Evolutionary conservation across 192 early-diverging fungal genomes (phyloP).

Genomic region (Radiomyces spectabilis): DNA sequence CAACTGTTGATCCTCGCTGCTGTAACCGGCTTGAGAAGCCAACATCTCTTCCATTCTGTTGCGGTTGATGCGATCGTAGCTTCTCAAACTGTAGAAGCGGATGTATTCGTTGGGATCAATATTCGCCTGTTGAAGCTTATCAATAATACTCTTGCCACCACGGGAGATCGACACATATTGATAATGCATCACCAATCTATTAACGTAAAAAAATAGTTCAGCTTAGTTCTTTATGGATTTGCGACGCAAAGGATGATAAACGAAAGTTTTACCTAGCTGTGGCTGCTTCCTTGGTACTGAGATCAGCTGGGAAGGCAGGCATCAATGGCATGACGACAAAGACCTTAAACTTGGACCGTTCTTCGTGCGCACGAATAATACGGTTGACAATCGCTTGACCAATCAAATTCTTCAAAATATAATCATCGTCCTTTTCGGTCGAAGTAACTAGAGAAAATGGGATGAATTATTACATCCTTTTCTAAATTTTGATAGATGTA

Average conservation of each 20-base stretch:
- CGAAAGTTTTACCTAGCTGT: constrained; percentile 44
- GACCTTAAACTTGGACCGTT: constrained; percentile 65
- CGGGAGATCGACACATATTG: constrained; percentile 78
- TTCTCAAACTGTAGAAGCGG: constrained; percentile 71
- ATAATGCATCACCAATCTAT: constrained; percentile 68
- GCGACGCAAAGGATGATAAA: neutral
- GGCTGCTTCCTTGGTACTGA: constrained; percentile 66
- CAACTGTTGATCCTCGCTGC: constrained; percentile 2
- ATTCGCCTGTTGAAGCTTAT: constrained; percentile 43
- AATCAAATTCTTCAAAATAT: constrained; percentile 73
- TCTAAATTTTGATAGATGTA: no score
- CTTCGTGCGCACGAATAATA: constrained; percentile 60
- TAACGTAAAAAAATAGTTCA: neutral
- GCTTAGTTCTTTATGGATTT: neutral
- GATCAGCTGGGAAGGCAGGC: constrained; percentile 84
- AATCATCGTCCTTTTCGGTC: constrained; percentile 34
- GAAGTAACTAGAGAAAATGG: constrained; percentile 35
- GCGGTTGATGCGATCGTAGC: constrained; percentile 63
- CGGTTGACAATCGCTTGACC: constrained; percentile 73
- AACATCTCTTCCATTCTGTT: constrained; percentile 12
- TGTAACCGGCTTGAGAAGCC: constrained; percentile 10
- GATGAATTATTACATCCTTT: neutral
- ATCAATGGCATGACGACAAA: constrained; percentile 83
- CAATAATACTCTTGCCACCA: constrained; percentile 66
- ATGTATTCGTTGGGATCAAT: constrained; percentile 61